Evolutionary conservation across 2,329 filamentous ascomycete species (phyloP), one percentile per base, ranked within the genome.

Genomic region (Ophiobolus disseminans): DNA sequence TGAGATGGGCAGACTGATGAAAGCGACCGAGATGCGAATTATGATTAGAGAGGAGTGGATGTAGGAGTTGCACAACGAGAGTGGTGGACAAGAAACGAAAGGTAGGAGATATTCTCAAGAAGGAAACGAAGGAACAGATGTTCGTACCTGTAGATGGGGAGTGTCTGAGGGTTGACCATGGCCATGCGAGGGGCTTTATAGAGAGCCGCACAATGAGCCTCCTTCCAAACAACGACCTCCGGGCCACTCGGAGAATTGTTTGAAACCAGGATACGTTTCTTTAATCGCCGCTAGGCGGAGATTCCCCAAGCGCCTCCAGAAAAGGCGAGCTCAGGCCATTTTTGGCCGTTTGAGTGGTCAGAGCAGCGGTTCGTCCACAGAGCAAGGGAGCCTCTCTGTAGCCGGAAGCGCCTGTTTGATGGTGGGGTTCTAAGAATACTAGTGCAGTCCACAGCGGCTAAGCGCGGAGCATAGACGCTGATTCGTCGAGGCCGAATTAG

Each of bases 241-340:
- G 55, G 64, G 65, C 59, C 62, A 43, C 45, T 58, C 64, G 67
- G 67, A 69, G 68, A 72, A 70, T 68, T 70, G 48, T 58, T 50
- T 73, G 70, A 73, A 73, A 73, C 70, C 58, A 58, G 56, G 62
- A 60, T 58, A 53, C 61, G 70, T 73, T 72, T 72, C 66, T 69
- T 59, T 72, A 73, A 68, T 72, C 72, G 72, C 70, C 69, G 62
- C 67, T 63, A 61, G 53, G 51, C 54, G 43, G 59, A 48, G 52
- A 54, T 54, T 57, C 52, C 52, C 55, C 60, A 65, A 65, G 62
- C 62, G 62, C 62, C 60, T 55, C 65, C 60, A 62, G 60, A 67
- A 67, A 64, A 58, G 55, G 56, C 53, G 50, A 48, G 50, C 49
- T 55, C 54, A 53, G 60, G 57, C 51, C 58, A 52, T 58, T 57